Base-by-base conservation (phyloP, 2,329 filamentous ascomycete genomes). In the Sporothrix pallida region DNA sequence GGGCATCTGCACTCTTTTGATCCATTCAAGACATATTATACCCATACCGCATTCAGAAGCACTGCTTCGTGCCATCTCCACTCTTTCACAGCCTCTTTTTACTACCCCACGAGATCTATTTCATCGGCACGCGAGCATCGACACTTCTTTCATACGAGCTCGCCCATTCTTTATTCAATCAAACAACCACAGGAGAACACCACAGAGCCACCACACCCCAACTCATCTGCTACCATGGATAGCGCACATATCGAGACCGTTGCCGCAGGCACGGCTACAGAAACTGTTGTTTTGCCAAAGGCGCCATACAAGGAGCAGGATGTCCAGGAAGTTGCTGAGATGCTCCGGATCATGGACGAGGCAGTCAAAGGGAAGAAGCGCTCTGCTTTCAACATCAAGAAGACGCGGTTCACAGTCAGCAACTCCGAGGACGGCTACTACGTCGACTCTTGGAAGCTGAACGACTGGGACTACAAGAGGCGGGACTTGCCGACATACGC, bases 401-500 rank as follows among this genome's bases (percentile, higher is more conserved):
- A 94, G 84, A 90, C 88, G n/a, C 92, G 88, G 3, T 99, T 93
- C 80, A 78, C 85, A 1, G 88, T 98, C 23, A 83, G 84, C 58
- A 83, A 84, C 17, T 93, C 91, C 6, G 86, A 87, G 26, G 86
- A 90, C 74, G 86, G 88, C 37, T 88, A 93, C 76, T 85, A 84
- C 6, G 93, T 98, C 73, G 90, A 96, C 80, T 98, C 95, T 2
- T 99, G 96, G 96, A 91, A 92, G 77, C 92, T 98, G 82, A 90
- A 92, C 78, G 96, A 99, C 77, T 97, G 92, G 92, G 95, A 98
- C 79, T 99, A 98, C 87, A 98, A 98, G 84, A 92, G 91, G 77
- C 84, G 84, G 17, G 88, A 94, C 77, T 87, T 99, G 12, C 96
- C 96, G 6, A 97, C 94, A 0, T 97, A 98, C 81, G 95, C 96